Conservation (phyloP, 306 rosid species). For the Geum urbanum region DNA sequence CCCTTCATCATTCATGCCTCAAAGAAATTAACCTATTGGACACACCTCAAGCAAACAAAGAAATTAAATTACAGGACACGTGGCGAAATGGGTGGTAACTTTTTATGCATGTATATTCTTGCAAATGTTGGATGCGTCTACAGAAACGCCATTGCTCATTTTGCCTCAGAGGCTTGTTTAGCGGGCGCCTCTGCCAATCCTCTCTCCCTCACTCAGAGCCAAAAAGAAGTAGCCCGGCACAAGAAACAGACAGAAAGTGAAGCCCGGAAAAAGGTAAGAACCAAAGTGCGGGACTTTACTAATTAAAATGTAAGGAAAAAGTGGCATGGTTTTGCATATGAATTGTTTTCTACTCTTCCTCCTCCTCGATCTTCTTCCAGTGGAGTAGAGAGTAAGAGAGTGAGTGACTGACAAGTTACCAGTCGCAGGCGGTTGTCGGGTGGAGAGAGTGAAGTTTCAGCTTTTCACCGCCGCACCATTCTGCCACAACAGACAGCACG, state of each 20-base stretch:
- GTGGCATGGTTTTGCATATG: background rate
- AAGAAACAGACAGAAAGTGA: constrained; percentile 23
- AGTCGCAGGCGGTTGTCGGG: constrained; percentile 72
- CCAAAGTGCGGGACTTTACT: background rate
- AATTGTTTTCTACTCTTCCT: background rate
- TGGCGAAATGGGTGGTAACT: background rate
- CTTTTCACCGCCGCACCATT: constrained; percentile 44
- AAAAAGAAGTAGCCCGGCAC: background rate
- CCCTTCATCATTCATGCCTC: background rate
- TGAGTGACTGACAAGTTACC: constrained; percentile 64
- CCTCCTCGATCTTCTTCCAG: background rate
- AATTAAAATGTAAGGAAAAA: background rate
- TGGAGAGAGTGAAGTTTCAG: constrained; percentile 27
- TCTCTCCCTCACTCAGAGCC: background rate
- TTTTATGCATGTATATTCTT: background rate
- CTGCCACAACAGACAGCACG: constrained; percentile 54
- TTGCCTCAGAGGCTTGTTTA: constrained; percentile 39
- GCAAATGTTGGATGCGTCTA: constrained; percentile 10
- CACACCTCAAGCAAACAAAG: too few species aligned
- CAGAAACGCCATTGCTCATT: constrained; percentile 17
- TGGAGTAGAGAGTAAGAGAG: constrained; percentile 14
- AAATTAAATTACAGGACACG: background rate
- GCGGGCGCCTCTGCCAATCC: constrained; percentile 27
- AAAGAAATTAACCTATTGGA: too few species aligned
- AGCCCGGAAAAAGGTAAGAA: background rate